Evolutionary conservation across 176 grass and related monocot species (phyloP), one percentile per base, ranked within the genome.

Genomic region (Oryza coarctata): DNA sequence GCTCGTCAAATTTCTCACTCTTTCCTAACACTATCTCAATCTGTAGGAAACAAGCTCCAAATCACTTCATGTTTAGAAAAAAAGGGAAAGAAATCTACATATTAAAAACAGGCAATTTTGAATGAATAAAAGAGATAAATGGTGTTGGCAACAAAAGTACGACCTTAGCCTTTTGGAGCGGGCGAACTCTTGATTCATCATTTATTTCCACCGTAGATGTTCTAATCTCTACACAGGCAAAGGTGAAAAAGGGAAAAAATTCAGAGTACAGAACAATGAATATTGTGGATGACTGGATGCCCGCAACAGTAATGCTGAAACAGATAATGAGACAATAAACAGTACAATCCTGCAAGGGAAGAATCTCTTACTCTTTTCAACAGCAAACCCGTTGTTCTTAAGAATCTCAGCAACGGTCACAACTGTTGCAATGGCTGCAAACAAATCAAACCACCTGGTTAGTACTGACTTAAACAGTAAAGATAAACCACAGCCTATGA

Each of bases 201-300:
- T 99, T 93, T 77, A 95, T 95, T 85, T 95, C 96, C 23, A 99
- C 76, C 2, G 87, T 95, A 29, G 93, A 95, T 38, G 96, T 99
- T 77, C 34, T 88, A 72, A 99, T 95, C 83, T 95, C 96, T 99
- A 76, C 57, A 67, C 20, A 40, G 1, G 22, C 25, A 10, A 72
- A 78, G 23, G n/a, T 63, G 26, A 29, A 27, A 23, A 61, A 2
- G 2, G 38, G n/a, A n/a, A n/a, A 20, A 26, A 32, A 5, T 43
- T 81, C 14, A 81, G 82, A 55, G 3, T 0, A 6, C 6, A 61
- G 6, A 20, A 3, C 32, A 26, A 75, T 12, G 17, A 62, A 31
- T 49, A 17, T 62, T 60, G 80, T 26, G 2, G n/a, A 45, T 60
- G 6, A 9, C 45, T 49, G 50, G 6, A 81, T 3, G 14, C 9